Evolutionary conservation across 139 green algal species (phyloP), one percentile per base, ranked within the genome.

Genomic region (Yamagishiella unicocca): DNA sequence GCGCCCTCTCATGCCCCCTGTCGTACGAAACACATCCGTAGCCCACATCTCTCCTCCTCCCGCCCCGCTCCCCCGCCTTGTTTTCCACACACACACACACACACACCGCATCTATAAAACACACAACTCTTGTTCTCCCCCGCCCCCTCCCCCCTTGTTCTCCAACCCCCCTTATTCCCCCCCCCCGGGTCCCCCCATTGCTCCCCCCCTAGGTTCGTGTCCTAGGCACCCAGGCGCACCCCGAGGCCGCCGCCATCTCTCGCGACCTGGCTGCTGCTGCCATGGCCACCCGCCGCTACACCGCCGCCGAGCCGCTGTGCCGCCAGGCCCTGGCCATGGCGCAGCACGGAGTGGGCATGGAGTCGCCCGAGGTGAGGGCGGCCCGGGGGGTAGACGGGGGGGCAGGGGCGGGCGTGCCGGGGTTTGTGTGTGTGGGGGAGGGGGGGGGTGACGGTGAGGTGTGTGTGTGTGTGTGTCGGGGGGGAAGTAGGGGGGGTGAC

Each of bases 231-330:
- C 79, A 85, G 79, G 61, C 61, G 29, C 79, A 85, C 79, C 40
- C 79, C 40, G 79, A 85, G 40, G 61, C n/a, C 0, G 79, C 79
- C 40, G 58, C 79, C 79, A 85, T 85, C 38, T 40, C 61, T 29
- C 27, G 27, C 22, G 12, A 64, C 29, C 40, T 75, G 79, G 79
- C 79, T 14, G 79, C 62, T 17, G 79, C 79, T 7, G 79, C 79
- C 10, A 45, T 85, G 53, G 79, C 79, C 61, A 46, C 79, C 27
- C 79, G 75, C 46, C 43, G 66, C 40, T 76, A 70, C 27, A 27
- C 62, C 22, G 77, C 62, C 6, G 85, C 85, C 12, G 85, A 90
- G 85, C 75, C 75, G 64, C 66, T 86, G 45, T 85, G 82, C 85
- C 64, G 85, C 27, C 85, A 85, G 76, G 76, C 76, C 27, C 64